Evolutionary conservation across 1,284 basidiomycete genomes (phyloP).

Genomic region (Inonotus obliquus): DNA sequence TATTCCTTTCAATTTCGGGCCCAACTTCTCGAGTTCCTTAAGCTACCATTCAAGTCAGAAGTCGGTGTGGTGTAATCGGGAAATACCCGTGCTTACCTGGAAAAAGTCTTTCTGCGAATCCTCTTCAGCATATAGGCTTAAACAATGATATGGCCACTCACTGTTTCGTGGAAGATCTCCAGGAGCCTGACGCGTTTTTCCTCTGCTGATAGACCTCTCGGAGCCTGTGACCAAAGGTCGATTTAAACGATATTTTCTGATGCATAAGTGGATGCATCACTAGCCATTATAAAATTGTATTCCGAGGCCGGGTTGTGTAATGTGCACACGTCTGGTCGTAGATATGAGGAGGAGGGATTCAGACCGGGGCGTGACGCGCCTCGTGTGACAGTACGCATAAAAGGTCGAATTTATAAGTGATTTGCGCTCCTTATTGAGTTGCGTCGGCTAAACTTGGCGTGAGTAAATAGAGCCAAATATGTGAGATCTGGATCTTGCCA

Average conservation of each 20-base stretch:
- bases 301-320: no score
- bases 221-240: constrained; percentile 44
- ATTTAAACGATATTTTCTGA: neutral
- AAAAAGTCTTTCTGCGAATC: constrained; percentile 75
- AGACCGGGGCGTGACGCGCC: no score
- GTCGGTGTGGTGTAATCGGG: neutral
- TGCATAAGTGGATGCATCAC: neutral
- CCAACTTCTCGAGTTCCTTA: constrained; percentile 85
- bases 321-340: no score
- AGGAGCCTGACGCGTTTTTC: constrained; percentile 77
- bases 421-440: no score
- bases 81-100: constrained; percentile 41
- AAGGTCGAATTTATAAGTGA: no score
- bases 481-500: neutral
- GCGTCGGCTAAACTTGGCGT: neutral
- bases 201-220: constrained; percentile 72
- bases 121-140: neutral
- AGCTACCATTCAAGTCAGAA: constrained; percentile 38
- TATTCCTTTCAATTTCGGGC: constrained; percentile 82
- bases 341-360: no score
- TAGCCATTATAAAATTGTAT: neutral
- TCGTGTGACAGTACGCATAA: no score
- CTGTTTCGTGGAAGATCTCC: constrained; percentile 88
- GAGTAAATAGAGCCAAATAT: neutral
- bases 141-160: constrained; percentile 30